phyloP scores from a whole-genome alignment of 2,329 filamentous ascomycete genomes.

The Arthrobotrys megalospora region DNA sequence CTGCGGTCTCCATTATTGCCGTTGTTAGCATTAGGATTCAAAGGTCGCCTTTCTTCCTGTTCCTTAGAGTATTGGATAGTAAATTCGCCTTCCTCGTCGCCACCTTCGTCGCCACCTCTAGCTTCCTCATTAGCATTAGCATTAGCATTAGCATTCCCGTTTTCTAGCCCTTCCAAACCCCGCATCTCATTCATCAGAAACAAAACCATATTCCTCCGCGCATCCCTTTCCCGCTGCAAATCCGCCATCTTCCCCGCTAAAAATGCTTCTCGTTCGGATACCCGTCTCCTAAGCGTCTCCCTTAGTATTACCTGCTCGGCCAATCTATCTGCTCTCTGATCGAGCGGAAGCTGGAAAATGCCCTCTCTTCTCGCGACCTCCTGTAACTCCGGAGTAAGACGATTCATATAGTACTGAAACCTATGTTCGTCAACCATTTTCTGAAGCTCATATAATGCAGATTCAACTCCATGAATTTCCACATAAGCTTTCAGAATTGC shows the following conservation, averaged over 20 bases:
- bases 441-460: neutral
- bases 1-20: neutral
- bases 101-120: neutral
- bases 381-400: neutral
- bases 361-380: neutral
- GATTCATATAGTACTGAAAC: neutral
- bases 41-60: no score
- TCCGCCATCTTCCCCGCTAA: neutral
- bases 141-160: neutral
- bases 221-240: neutral
- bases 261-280: neutral
- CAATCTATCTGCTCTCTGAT: neutral
- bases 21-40: neutral
- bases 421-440: conserved; percentile 15
- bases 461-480: conserved; percentile 2
- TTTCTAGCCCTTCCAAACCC: neutral
- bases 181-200: conserved; percentile 9
- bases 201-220: neutral
- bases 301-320: neutral
- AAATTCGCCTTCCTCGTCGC: neutral
- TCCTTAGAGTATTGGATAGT: no score
- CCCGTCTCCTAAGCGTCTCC: neutral
- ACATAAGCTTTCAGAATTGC: conserved; percentile 7
- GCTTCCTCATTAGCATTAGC: no score
- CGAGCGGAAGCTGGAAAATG: neutral